Base-by-base conservation (phyloP, 768 basidiomycete genomes). In the Pleurotus djamor region DNA sequence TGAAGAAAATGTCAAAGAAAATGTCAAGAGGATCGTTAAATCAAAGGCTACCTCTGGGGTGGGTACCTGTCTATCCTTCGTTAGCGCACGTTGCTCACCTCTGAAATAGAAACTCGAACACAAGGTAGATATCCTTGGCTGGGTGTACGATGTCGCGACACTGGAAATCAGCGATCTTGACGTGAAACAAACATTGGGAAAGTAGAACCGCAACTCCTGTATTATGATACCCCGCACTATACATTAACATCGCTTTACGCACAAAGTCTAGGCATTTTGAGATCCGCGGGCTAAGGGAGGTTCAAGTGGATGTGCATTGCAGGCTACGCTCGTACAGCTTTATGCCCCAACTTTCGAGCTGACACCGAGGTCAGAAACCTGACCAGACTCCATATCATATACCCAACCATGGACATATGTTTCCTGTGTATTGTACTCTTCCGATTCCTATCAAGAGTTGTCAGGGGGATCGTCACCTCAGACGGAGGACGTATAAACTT, bases 61-160 rank as follows among this genome's bases (percentile, higher is more conserved):
- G 21, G 2, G 21, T 48, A 9, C 9, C 21, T 28, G 21, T 3
- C 3, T 28, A 28, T 28, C 21, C 21, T 28, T 28, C 2, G 21
- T 28, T 28, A 1, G 21, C 47, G n/a, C 47, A 1, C 47, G 21
- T 9, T 1, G 21, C 49, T 50, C n/a, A 38, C 51, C 33, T 16
- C 35, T 7, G 34, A 7, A 37, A 33, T 14, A 52, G n/a, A 10
- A 34, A 2, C 34, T 14, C 34, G 41, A 34, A 5, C 41, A 44
- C 7, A 67, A 70, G 10, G 67, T 76, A 1, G 76, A 70, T 61
- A 66, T 87, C 4, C 84, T 87, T 47, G 85, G 85, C 5, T 86
- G 81, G 81, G 79, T 87, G 35, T 85, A 85, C 59, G 79, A 85
- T 55, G 73, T 86, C 59, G 80, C 79, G 62, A 79, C 71, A 35